A percentile compares a stretch with the other conserved stretches of the same genome.
Evolutionary conservation across 148 eudicot species (phyloP).

Genomic region (Cornus suecica): DNA sequence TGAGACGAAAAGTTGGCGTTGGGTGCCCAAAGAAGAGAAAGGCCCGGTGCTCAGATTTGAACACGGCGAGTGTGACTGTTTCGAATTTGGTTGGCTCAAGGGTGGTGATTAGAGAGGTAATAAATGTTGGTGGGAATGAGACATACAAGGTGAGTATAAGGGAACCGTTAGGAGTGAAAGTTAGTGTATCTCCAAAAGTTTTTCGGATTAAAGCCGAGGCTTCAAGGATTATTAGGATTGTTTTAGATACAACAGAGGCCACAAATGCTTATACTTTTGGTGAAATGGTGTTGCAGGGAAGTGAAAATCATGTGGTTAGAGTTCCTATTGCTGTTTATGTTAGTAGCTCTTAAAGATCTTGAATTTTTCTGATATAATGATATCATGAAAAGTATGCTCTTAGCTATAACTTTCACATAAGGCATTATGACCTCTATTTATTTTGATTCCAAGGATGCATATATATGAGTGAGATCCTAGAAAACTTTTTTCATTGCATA

Average conservation of each 20-base stretch:
- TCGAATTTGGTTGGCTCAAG: constrained; percentile 60
- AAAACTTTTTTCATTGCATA: too few species aligned
- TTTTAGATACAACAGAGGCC: constrained; percentile 41
- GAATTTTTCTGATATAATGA: constrained; percentile 10
- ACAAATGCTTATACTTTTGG: constrained; percentile 54
- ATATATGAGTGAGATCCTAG: background rate
- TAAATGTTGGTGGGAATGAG: constrained; percentile 46
- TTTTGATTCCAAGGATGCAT: background rate
- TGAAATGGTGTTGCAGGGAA: constrained; percentile 47
- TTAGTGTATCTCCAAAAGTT: constrained; percentile 34
- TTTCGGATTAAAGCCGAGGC: constrained; percentile 36
- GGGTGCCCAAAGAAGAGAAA: constrained; percentile 37
- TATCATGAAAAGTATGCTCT: background rate
- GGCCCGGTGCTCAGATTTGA: constrained; percentile 60
- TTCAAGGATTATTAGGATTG: constrained; percentile 34
- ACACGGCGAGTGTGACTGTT: constrained; percentile 48
- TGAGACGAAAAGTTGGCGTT: constrained; percentile 46
- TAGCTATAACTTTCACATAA: constrained; percentile 3
- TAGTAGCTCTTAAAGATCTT: constrained; percentile 46
- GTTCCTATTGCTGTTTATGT: constrained; percentile 63
- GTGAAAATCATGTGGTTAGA: constrained; percentile 46
- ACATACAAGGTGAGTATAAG: constrained; percentile 37
- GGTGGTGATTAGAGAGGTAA: constrained; percentile 45
- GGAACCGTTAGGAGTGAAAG: constrained; percentile 50
- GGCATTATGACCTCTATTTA: background rate